A percentile compares a stretch with the other conserved stretches of the same genome.
Evolutionary conservation across 2,329 filamentous ascomycete species (phyloP).

Genomic region (Aspergillus pseudonomiae): DNA sequence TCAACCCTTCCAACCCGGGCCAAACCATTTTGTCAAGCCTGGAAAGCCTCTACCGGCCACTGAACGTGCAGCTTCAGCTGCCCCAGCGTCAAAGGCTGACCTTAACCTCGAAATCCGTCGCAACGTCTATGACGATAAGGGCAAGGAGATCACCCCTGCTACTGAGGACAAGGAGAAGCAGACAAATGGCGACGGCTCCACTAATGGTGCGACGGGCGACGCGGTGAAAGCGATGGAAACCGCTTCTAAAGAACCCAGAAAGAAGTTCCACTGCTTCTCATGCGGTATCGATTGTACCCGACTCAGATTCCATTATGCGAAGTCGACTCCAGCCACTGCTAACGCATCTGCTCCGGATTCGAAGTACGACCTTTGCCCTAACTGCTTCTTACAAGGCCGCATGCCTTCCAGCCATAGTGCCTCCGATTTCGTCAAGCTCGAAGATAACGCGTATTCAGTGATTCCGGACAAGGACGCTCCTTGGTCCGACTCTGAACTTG

Average conservation of each 20-base stretch:
- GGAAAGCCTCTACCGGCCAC: constrained; percentile 69
- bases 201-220: constrained; percentile 62
- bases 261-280: constrained; percentile 78
- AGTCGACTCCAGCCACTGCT: constrained; percentile 59
- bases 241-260: constrained; percentile 64
- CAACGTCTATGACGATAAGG: constrained; percentile 92
- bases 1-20: constrained; percentile 90
- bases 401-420: constrained; percentile 78
- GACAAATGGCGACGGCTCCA: constrained; percentile 72
- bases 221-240: constrained; percentile 64
- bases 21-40: constrained; percentile 67
- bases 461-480: constrained; percentile 81
- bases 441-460: constrained; percentile 80
- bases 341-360: constrained; percentile 60
- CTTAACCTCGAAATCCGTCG: constrained; percentile 90
- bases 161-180: constrained; percentile 67
- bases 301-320: constrained; percentile 71
- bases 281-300: constrained; percentile 88
- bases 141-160: constrained; percentile 77
- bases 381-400: constrained; percentile 82
- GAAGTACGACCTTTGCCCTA: constrained; percentile 88
- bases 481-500: constrained; percentile 87
- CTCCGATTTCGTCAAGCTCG: constrained; percentile 83
- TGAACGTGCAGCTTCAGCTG: constrained; percentile 69
- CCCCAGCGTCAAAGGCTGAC: constrained; percentile 72